Evolutionary conservation across 2,329 filamentous ascomycete species (phyloP), one percentile per base, ranked within the genome.

Genomic region (Beauveria sp.): DNA sequence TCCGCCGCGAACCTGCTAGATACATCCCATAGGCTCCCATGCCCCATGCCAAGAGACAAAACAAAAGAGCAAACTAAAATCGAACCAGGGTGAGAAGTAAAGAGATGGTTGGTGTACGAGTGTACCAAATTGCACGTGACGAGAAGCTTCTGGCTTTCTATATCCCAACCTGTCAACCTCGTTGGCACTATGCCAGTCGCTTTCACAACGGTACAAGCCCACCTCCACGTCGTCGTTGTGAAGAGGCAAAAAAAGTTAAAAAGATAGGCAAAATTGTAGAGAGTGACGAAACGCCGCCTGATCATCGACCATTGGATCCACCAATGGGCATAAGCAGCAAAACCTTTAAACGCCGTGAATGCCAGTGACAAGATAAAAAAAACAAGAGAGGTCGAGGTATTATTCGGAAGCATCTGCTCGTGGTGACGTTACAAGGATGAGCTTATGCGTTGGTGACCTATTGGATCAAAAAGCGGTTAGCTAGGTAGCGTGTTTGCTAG

Each of bases 391-490:
- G 54, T 43, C 40, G 24, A 65, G 63, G 63, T 66, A 65, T 62
- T 62, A 63, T 53, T 30, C 54, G 62, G 62, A 10, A 40, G 40
- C 54, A 53, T 62, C 18, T 57, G 53, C 47, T 57, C 47, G 54
- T 57, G 26, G 54, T 71, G 66, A 70, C 65, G 57, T 66, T 65
- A 63, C 50, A 40, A 55, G 58, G 43, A 58, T 61, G 65, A 63
- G 68, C 70, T 84, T 75, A 85, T 74, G 82, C 82, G 69, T 85
- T 85, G 74, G 81, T 85, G 63, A 85, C 82, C 82, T 84, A 58
- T 7, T 45, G 5, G 34, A 5, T 10, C 40, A 20, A 3, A 28
- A 12, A 5, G 26, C 3, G 45, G 64, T 69, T 65, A 72, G 65
- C 22, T 22, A 20, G 8, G 2, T 51, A 24, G 34, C 16, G 2